phyloP scores from a whole-genome alignment of 1,284 basidiomycete genomes.

The Cutaneotrichosporon sp. region DNA sequence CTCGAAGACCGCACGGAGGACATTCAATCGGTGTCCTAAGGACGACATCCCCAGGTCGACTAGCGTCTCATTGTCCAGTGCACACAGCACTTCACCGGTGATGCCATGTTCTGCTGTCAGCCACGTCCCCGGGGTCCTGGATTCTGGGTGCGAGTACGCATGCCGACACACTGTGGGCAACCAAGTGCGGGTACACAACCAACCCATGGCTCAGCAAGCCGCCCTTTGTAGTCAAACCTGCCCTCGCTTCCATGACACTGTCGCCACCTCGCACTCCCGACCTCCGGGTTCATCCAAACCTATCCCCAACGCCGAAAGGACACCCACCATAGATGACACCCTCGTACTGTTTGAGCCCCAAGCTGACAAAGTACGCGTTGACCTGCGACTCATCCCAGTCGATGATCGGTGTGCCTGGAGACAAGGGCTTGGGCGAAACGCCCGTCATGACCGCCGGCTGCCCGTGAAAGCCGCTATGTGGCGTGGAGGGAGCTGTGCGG shows the following conservation, averaged over 20 bases:
- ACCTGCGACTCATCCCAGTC: slow-evolving; percentile 82
- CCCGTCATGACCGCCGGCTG: no score
- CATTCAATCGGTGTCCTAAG: slow-evolving; percentile 78
- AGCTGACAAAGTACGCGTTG: slow-evolving; percentile 63
- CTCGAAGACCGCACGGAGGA: slow-evolving; percentile 83
- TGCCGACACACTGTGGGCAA: no score
- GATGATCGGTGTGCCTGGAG: slow-evolving; percentile 38
- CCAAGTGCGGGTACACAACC: no score
- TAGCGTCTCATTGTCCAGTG: slow-evolving; percentile 73
- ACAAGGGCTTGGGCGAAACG: slow-evolving; percentile 10
- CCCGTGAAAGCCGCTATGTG: no score
- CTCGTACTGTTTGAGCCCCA: slow-evolving; percentile 79
- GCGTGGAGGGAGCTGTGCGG: no score
- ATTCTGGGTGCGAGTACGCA: neutral
- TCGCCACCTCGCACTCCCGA: no score
- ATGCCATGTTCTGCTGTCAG: slow-evolving; percentile 71
- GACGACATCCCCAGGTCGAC: slow-evolving; percentile 78
- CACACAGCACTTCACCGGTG: slow-evolving; percentile 76
- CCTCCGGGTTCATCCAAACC: no score
- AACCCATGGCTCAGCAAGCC: no score
- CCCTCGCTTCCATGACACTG: no score
- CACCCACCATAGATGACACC: slow-evolving; percentile 50
- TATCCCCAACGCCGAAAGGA: no score
- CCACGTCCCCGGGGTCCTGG: neutral
- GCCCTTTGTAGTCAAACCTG: no score